Evolutionary conservation across 2,329 filamentous ascomycete genomes (phyloP).

Genomic region (Lecanosticta acicola): DNA sequence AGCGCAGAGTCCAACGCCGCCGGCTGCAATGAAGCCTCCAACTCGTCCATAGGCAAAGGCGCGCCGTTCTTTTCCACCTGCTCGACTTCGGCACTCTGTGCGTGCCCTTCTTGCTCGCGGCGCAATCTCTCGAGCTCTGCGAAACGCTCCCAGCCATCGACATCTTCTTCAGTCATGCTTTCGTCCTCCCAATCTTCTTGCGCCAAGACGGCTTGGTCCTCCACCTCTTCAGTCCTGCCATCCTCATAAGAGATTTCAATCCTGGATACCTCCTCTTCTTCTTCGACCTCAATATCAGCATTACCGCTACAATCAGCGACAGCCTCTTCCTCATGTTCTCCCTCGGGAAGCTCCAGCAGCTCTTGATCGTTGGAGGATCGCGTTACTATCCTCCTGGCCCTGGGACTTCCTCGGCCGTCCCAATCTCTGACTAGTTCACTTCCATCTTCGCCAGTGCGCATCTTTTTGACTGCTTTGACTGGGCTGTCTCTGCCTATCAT

Average conservation of each 20-base stretch:
- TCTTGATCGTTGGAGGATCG: constrained; percentile 19
- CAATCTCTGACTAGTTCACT: constrained; percentile 22
- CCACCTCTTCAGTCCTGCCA: constrained; percentile 16
- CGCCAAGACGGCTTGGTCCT: constrained; percentile 11
- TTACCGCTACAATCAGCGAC: no score
- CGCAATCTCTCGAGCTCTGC: not conserved
- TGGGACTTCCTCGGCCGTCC: constrained; percentile 27
- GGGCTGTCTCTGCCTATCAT: constrained; percentile 26
- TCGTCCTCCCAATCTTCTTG: constrained; percentile 26
- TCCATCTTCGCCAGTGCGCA: constrained; percentile 30
- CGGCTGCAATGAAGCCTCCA: no score
- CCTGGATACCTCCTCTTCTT: constrained; percentile 17
- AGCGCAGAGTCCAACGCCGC: no score
- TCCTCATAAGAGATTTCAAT: constrained; percentile 27
- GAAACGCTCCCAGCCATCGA: constrained; percentile 3
- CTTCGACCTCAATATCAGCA: not conserved
- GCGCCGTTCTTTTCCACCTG: not conserved
- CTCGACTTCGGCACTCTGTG: not conserved
- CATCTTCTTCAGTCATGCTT: constrained; percentile 12
- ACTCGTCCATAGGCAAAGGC: no score
- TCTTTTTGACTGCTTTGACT: constrained; percentile 42
- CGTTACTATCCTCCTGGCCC: constrained; percentile 28
- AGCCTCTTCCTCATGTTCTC: constrained; percentile 16
- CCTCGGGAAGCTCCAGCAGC: constrained; percentile 21
- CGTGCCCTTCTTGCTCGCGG: not conserved